Conservation (phyloP, 495 filamentous ascomycete species). For the Niebla homalea region DNA sequence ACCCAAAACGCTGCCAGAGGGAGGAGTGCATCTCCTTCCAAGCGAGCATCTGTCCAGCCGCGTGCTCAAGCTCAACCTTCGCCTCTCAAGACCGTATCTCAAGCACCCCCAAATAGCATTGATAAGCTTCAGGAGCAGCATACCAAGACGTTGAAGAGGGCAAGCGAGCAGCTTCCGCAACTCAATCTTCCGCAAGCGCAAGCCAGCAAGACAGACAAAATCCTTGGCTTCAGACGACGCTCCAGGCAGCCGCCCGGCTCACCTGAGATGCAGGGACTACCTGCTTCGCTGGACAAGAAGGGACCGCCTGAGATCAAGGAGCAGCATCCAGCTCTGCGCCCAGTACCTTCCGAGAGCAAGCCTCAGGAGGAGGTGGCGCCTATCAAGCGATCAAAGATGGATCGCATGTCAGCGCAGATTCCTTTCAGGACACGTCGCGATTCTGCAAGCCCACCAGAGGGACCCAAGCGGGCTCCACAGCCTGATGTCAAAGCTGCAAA, state of each 20-base stretch:
- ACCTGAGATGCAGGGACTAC: not conserved
- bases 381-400: not conserved
- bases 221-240: slow-evolving; percentile 7
- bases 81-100: not conserved
- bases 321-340: too few relatives aligned
- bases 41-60: not conserved
- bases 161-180: not conserved
- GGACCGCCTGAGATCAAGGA: too few relatives aligned
- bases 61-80: slow-evolving; percentile 2
- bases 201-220: slow-evolving; percentile 10
- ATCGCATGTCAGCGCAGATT: slow-evolving; percentile 4
- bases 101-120: not conserved
- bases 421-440: not conserved
- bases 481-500: not conserved
- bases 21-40: slow-evolving; percentile 2
- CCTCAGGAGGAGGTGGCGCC: not conserved
- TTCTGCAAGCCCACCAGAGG: not conserved
- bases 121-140: slow-evolving; percentile 3
- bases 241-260: slow-evolving; percentile 7
- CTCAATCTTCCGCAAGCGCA: not conserved
- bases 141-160: not conserved
- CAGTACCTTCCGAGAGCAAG: too few relatives aligned
- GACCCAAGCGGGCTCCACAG: not conserved
- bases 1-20: not conserved
- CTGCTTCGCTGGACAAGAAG: not conserved